phyloP scores from a whole-genome alignment of 148 eudicot species.

The Persicaria tinctoria region DNA sequence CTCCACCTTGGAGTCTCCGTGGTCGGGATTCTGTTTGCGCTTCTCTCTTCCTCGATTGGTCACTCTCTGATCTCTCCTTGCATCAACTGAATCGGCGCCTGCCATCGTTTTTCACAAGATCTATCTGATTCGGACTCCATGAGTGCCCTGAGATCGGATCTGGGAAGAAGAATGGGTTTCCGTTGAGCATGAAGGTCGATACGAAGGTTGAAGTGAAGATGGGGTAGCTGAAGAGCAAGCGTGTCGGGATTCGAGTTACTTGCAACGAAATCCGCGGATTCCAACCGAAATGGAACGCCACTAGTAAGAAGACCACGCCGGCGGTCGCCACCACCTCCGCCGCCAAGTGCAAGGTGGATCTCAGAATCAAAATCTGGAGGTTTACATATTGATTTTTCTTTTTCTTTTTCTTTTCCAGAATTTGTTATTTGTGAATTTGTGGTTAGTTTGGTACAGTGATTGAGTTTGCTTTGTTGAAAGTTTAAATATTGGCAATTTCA shows the following conservation, averaged over 20 bases:
- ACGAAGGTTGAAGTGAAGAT: conserved; percentile 49
- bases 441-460: too few relatives aligned
- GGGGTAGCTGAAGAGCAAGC: conserved; percentile 55
- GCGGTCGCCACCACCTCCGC: conserved; percentile 27
- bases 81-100: too few relatives aligned
- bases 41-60: too few relatives aligned
- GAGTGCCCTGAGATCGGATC: conserved; percentile 37
- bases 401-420: not conserved
- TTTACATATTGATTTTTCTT: conserved; percentile 39
- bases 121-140: conserved; percentile 38
- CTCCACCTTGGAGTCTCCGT: too few relatives aligned
- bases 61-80: too few relatives aligned
- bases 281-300: conserved; percentile 40
- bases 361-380: conserved; percentile 89
- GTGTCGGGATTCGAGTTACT: conserved; percentile 55
- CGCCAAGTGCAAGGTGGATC: conserved; percentile 88
- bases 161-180: conserved; percentile 45
- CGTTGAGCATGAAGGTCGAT: conserved; percentile 41
- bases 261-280: conserved; percentile 55
- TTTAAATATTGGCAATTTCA: too few relatives aligned
- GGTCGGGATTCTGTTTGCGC: too few relatives aligned
- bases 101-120: too few relatives aligned
- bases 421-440: conserved; percentile 6
- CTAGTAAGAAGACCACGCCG: conserved; percentile 29
- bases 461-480: too few relatives aligned